These are phyloP conservation scores for Exidia glandulosa DNA, from an alignment of 768 basidiomycete genomes.

Conservation along the genomic window DNA sequence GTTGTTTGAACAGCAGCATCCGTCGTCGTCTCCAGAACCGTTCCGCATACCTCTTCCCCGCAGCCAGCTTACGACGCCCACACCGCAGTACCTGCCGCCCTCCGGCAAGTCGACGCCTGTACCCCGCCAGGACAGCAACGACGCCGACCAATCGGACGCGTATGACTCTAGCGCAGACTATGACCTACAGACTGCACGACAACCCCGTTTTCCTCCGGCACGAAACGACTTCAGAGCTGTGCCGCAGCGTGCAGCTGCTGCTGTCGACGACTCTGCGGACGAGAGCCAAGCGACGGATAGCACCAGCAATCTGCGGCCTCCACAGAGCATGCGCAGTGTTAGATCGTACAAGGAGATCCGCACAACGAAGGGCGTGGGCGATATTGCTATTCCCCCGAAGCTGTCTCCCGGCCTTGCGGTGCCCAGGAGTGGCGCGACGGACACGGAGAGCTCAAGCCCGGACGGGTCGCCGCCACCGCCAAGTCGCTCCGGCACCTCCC, in stretches of 20 bases:
- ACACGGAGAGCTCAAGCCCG: background rate
- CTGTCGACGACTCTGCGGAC: background rate
- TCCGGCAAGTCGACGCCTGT: slow-evolving; percentile 23
- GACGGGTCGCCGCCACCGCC: background rate
- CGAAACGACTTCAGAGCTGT: no score
- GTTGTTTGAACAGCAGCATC: slow-evolving; percentile 47
- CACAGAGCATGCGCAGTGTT: background rate
- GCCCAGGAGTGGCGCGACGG: slow-evolving; percentile 1
- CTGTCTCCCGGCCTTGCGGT: slow-evolving; percentile 17
- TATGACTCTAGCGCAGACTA: background rate
- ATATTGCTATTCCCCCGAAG: slow-evolving; percentile 29
- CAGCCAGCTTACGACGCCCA: slow-evolving; percentile 4
- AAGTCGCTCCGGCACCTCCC: background rate
- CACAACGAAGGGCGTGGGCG: slow-evolving; percentile 22
- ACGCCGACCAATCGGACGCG: background rate
- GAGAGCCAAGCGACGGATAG: background rate
- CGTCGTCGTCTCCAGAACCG: background rate
- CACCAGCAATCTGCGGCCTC: background rate
- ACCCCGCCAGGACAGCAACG: slow-evolving; percentile 10
- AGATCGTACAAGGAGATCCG: slow-evolving; percentile 14
- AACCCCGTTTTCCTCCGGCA: background rate
- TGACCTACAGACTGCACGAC: background rate
- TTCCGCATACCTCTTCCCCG: slow-evolving; percentile 9
- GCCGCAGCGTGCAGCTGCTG: background rate
- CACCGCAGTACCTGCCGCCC: background rate